A percentile compares a stretch with the other conserved stretches of the same genome.
phyloP scores from a whole-genome alignment of 2,329 filamentous ascomycete genomes.

The Neonectria neomacrospora region DNA sequence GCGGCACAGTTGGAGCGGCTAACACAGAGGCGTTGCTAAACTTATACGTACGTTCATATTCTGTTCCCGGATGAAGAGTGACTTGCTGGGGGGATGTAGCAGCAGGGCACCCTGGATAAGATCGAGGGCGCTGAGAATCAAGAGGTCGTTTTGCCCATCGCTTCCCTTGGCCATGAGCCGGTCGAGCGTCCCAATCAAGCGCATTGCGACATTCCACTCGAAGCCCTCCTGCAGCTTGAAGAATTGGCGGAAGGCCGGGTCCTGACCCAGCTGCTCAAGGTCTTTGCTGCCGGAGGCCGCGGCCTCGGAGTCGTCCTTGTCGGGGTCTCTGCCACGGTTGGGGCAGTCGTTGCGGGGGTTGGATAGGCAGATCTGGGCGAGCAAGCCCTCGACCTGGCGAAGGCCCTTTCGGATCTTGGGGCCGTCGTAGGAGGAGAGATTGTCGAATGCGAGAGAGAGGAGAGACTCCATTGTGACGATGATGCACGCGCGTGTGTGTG shows the following conservation, averaged over 20 bases:
- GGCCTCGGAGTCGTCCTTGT: constrained; percentile 54
- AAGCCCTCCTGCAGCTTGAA: constrained; percentile 97
- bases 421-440: constrained; percentile 91
- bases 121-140: constrained; percentile 89
- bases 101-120: constrained; percentile 89
- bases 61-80: constrained; percentile 86
- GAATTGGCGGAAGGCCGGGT: constrained; percentile 94
- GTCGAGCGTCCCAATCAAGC: constrained; percentile 87
- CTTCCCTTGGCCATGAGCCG: constrained; percentile 84
- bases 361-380: constrained; percentile 93
- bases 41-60: constrained; percentile 83
- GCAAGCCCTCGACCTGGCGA: constrained; percentile 90
- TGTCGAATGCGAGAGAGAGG: constrained; percentile 93
- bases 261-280: constrained; percentile 76
- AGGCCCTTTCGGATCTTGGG: constrained; percentile 93
- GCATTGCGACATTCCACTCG: constrained; percentile 94
- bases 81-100: constrained; percentile 89
- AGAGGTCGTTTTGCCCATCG: constrained; percentile 84
- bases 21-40: neutral
- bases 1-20: neutral
- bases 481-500: constrained; percentile 4
- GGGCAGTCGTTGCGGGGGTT: constrained; percentile 45
- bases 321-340: constrained; percentile 36
- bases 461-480: constrained; percentile 81
- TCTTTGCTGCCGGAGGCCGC: constrained; percentile 64